Conservation (phyloP, 2,329 filamentous ascomycete species). For the Capronia coronata region DNA sequence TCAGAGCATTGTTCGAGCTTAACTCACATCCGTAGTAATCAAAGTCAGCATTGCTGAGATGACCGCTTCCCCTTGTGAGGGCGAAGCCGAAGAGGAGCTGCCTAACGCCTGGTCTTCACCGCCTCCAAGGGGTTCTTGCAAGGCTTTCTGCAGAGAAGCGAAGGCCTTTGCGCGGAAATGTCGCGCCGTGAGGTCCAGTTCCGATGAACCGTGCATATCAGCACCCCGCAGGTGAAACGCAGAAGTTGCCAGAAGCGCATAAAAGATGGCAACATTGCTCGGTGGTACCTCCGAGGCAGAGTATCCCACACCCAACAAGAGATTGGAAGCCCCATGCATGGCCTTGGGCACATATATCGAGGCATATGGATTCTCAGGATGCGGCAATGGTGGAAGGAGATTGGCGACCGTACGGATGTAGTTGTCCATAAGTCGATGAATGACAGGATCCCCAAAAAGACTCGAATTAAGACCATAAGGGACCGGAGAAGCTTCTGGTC, state of each 20-base stretch:
- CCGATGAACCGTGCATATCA: neutral
- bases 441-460: slow-evolving; percentile 12
- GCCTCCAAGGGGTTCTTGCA: slow-evolving; percentile 1
- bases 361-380: slow-evolving; percentile 13
- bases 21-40: slow-evolving; percentile 26
- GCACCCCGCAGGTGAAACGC: slow-evolving; percentile 38
- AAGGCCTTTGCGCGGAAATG: slow-evolving; percentile 17
- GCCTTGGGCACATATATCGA: slow-evolving; percentile 20
- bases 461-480: neutral
- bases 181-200: slow-evolving; percentile 11
- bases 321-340: slow-evolving; percentile 13
- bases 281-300: slow-evolving; percentile 4
- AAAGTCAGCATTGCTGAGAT: slow-evolving; percentile 26
- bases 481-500: neutral
- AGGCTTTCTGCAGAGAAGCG: slow-evolving; percentile 11
- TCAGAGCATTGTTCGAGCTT: neutral
- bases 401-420: slow-evolving; percentile 14
- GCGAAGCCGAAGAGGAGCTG: neutral
- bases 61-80: slow-evolving; percentile 7
- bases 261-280: slow-evolving; percentile 30
- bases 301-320: slow-evolving; percentile 3
- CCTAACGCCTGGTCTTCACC: neutral
- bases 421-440: slow-evolving; percentile 19
- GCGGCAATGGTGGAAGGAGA: slow-evolving; percentile 16
- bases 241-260: slow-evolving; percentile 40